A percentile compares a stretch with the other conserved stretches of the same genome.
phyloP scores from a whole-genome alignment of 1,284 basidiomycete genomes.

The Inonotus hispidus region DNA sequence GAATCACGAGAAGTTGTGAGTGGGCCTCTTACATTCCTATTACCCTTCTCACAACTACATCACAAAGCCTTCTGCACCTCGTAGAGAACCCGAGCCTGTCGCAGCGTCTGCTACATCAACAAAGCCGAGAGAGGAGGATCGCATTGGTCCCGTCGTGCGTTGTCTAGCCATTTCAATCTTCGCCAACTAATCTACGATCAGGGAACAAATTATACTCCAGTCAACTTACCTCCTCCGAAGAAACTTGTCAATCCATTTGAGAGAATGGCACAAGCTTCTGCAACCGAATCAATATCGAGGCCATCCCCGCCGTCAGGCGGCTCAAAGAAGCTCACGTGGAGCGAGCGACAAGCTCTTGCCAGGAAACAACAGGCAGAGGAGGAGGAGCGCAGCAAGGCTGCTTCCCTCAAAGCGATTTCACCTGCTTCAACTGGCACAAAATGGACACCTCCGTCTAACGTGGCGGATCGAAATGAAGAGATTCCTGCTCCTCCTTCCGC shows the following conservation, averaged over 20 bases:
- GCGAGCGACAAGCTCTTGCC: constrained; percentile 79
- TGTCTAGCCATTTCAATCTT: neutral
- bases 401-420: constrained; percentile 36
- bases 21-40: constrained; percentile 10
- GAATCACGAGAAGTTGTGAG: constrained; percentile 30
- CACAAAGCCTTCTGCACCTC: constrained; percentile 22
- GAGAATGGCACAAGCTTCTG: constrained; percentile 45
- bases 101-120: constrained; percentile 44
- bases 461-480: constrained; percentile 18
- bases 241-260: constrained; percentile 84
- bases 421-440: constrained; percentile 24
- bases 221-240: constrained; percentile 77
- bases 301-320: constrained; percentile 26
- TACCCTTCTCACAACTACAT: constrained; percentile 22
- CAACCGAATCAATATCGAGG: constrained; percentile 25
- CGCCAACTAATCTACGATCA: constrained; percentile 19
- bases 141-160: constrained; percentile 65
- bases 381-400: constrained; percentile 60
- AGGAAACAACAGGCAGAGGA: constrained; percentile 85
- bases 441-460: constrained; percentile 24
- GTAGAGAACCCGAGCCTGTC: constrained; percentile 37
- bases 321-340: constrained; percentile 84
- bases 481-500: constrained; percentile 29
- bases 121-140: constrained; percentile 73
- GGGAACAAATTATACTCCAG: constrained; percentile 85